Evolutionary conservation across 2,329 filamentous ascomycete genomes (phyloP).

Genomic region (Exophiala viscosa): DNA sequence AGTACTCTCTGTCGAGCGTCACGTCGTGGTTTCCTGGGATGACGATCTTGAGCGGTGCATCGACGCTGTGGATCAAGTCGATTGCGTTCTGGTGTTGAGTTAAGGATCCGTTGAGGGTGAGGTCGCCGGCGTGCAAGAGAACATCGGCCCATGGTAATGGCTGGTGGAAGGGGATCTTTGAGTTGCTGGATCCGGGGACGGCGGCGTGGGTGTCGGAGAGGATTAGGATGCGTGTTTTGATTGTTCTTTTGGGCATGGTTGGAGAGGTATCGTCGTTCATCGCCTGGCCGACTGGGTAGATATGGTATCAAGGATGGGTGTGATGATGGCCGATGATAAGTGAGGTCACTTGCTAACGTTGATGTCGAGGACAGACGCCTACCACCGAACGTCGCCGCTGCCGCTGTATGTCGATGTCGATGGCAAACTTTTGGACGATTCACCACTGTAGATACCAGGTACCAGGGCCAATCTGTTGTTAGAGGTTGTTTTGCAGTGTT

Average conservation of each 20-base stretch:
- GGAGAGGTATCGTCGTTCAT: too few relatives aligned
- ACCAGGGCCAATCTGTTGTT: too few relatives aligned
- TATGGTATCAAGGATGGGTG: too few relatives aligned
- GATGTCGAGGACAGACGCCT: too few relatives aligned
- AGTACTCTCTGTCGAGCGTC: slow-evolving; percentile 52
- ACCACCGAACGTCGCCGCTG: too few relatives aligned
- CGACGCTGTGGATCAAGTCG: slow-evolving; percentile 45
- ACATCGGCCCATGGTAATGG: slow-evolving; percentile 53
- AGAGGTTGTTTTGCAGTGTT: too few relatives aligned
- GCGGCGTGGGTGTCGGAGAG: slow-evolving; percentile 26
- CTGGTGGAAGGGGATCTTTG: slow-evolving; percentile 27
- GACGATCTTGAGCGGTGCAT: slow-evolving; percentile 57
- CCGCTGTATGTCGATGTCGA: too few relatives aligned
- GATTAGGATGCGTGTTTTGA: slow-evolving; percentile 25
- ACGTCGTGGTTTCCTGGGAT: slow-evolving; percentile 64
- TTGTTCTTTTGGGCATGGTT: not conserved
- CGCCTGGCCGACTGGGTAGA: too few relatives aligned
- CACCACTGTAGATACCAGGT: too few relatives aligned
- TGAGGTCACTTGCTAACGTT: too few relatives aligned
- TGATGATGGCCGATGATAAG: too few relatives aligned
- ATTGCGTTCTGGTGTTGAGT: slow-evolving; percentile 48
- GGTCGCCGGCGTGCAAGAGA: slow-evolving; percentile 57
- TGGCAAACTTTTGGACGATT: too few relatives aligned
- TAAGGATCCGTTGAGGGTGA: slow-evolving; percentile 51
- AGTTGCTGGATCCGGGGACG: slow-evolving; percentile 1